phyloP scores from a whole-genome alignment of 2,329 filamentous ascomycete genomes.

The Lojkania enalia region DNA sequence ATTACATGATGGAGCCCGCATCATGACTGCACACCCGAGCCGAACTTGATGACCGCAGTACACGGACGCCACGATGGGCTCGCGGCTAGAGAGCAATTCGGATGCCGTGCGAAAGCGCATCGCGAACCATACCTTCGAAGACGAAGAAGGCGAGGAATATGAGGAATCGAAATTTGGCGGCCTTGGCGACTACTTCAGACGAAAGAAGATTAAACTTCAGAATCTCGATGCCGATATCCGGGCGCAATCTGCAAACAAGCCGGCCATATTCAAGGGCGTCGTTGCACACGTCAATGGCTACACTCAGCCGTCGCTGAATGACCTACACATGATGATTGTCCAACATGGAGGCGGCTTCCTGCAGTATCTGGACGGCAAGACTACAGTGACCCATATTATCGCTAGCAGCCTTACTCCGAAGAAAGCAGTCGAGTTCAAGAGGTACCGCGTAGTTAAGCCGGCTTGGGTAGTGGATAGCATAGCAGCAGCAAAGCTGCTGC shows the following conservation, averaged over 20 bases:
- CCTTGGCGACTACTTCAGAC: slow-evolving; percentile 87
- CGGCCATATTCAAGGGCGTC: slow-evolving; percentile 85
- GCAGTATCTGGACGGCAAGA: slow-evolving; percentile 94
- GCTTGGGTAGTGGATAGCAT: slow-evolving; percentile 94
- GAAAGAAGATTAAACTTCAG: slow-evolving; percentile 96
- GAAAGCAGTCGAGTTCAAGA: slow-evolving; percentile 84
- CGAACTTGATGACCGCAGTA: background rate
- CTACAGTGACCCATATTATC: slow-evolving; percentile 92
- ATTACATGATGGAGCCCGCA: slow-evolving; percentile 16
- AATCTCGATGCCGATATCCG: slow-evolving; percentile 87
- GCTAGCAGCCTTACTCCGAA: slow-evolving; percentile 88
- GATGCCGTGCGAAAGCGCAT: slow-evolving; percentile 65
- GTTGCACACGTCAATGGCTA: slow-evolving; percentile 94
- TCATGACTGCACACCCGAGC: slow-evolving; percentile 29
- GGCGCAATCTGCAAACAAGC: slow-evolving; percentile 67
- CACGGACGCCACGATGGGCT: slow-evolving; percentile 56
- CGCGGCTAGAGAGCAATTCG: slow-evolving; percentile 63
- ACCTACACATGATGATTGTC: slow-evolving; percentile 86
- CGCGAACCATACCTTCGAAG: slow-evolving; percentile 71
- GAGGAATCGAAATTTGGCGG: slow-evolving; percentile 83
- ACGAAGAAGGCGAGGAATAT: slow-evolving; percentile 91
- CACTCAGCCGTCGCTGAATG: slow-evolving; percentile 87
- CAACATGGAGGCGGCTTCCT: slow-evolving; percentile 92
- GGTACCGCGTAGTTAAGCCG: slow-evolving; percentile 90
- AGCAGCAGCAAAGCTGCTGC: slow-evolving; percentile 74